A percentile compares a stretch with the other conserved stretches of the same genome.
Evolutionary conservation across 1,284 basidiomycete genomes (phyloP).

Genomic region (Waitea zeae): DNA sequence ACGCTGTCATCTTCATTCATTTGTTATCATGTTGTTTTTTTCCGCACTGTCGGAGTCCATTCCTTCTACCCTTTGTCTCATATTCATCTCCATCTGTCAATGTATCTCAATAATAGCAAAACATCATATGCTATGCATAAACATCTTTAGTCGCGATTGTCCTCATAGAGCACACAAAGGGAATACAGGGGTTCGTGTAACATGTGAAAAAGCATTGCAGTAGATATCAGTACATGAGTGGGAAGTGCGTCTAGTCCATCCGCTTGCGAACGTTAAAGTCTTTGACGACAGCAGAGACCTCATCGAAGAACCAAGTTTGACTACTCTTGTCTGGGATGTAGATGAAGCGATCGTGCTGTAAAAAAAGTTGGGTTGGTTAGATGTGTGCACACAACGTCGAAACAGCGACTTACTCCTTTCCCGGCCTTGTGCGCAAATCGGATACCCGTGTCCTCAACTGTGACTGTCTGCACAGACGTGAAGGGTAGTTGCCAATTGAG

Average conservation of each 20-base stretch:
- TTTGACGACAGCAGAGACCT: slow-evolving; percentile 58
- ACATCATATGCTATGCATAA: no score
- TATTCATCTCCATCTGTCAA: neutral
- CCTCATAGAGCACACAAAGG: no score
- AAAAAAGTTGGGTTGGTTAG: no score
- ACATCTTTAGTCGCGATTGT: no score
- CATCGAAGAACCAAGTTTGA: slow-evolving; percentile 63
- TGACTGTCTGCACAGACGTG: slow-evolving; percentile 75
- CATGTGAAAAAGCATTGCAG: neutral
- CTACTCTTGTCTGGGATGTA: slow-evolving; percentile 56
- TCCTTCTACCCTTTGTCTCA: no score
- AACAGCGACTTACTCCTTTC: no score
- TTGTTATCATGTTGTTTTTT: no score
- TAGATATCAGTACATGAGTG: slow-evolving; percentile 4
- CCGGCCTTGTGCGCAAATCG: slow-evolving; percentile 68
- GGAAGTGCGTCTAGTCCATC: slow-evolving; percentile 51
- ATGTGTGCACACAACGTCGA: no score
- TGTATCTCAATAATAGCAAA: no score
- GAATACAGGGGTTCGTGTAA: neutral
- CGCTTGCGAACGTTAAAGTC: slow-evolving; percentile 51
- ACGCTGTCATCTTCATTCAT: no score
- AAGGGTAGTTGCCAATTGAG: slow-evolving; percentile 91
- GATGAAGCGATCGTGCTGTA: slow-evolving; percentile 61
- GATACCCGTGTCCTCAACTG: slow-evolving; percentile 80
- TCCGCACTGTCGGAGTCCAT: no score